Base-by-base conservation (phyloP, 2,329 filamentous ascomycete genomes). In the Neofusicoccum sp. region DNA sequence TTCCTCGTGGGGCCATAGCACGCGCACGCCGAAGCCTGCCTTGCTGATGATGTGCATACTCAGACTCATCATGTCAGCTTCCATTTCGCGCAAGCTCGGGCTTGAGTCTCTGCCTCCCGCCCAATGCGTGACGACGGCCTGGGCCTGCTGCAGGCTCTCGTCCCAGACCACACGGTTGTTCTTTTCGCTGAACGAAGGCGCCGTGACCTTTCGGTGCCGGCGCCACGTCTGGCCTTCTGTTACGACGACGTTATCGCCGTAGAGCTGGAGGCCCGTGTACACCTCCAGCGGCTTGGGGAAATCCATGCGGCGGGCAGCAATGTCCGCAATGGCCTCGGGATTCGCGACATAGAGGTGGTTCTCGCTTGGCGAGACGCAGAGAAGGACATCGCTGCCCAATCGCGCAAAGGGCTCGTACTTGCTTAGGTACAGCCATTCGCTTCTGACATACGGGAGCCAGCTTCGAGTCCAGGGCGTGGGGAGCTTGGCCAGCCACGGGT, bases 121-220 rank as follows among this genome's bases (percentile, higher is more conserved):
- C 75, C 74, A 77, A 11, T 75, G 65, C 6, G 67, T 65, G 29
- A 76, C 67, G 8, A 76, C 62, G 9, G 72, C 71, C 62, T 69
- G 67, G 0, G 89, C 84, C 77, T 93, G 90, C 63, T 80, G 77
- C 62, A 89, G 78, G 1, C 84, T 82, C 71, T 91, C 87, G 7
- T 77, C 78, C 74, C 88, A 91, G 1, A 90, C 87, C 31, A 90
- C 73, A 12, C 83, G 80, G 63, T 91, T 88, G 73, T 92, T 93
- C 76, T 84, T 87, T 78, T 94, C 91, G 63, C 89, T 91, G 75
- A 94, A 93, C 3, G 86, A 86, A 0, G 89, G 86, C 33, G 87
- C 85, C 0, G 87, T 89, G 47, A 88, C 83, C 76, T 90, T 92
- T 65, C 90, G 85, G 73, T 94, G 90, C 75, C 85, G 82, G 36